Percentiles rank a stretch among this genome's conserved stretches.
Evolutionary conservation across 805 yeast genomes (phyloP).

Genomic region (Millerozyma acaciae): DNA sequence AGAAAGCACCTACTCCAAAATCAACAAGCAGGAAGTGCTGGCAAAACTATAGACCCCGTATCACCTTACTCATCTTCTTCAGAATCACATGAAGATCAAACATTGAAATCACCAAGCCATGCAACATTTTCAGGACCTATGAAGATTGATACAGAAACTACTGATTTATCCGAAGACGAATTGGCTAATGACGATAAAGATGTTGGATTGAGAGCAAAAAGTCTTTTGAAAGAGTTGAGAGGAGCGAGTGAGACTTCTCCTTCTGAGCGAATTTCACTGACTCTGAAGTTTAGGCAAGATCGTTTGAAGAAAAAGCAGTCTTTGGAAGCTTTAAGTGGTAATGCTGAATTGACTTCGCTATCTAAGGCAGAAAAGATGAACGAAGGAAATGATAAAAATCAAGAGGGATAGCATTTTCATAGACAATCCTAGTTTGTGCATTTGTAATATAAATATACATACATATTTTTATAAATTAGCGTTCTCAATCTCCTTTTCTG

Average conservation of each 20-base stretch:
- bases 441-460: too few species aligned
- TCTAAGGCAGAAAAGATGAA: too few species aligned
- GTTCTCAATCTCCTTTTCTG: too few species aligned
- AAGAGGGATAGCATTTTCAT: too few species aligned
- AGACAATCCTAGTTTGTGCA: too few species aligned
- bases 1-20: conserved; percentile 54
- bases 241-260: conserved; percentile 17
- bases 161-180: conserved; percentile 5
- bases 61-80: conserved; percentile 2
- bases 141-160: conserved; percentile 3
- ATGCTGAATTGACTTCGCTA: too few species aligned
- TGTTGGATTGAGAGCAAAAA: conserved; percentile 59
- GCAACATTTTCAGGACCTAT: conserved; percentile 6
- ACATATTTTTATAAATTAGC: too few species aligned
- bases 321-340: too few species aligned
- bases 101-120: conserved; percentile 2
- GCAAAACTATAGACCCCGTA: neutral
- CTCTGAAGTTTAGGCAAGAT: conserved; percentile 42
- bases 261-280: conserved; percentile 29
- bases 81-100: conserved; percentile 2
- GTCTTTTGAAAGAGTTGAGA: conserved; percentile 58
- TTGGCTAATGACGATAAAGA: conserved; percentile 30
- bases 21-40: conserved; percentile 5
- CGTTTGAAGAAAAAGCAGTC: conserved; percentile 23
- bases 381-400: too few species aligned